Evolutionary conservation across 1,284 basidiomycete species (phyloP), one percentile per base, ranked within the genome.

Genomic region (Spongispora temasekensis): DNA sequence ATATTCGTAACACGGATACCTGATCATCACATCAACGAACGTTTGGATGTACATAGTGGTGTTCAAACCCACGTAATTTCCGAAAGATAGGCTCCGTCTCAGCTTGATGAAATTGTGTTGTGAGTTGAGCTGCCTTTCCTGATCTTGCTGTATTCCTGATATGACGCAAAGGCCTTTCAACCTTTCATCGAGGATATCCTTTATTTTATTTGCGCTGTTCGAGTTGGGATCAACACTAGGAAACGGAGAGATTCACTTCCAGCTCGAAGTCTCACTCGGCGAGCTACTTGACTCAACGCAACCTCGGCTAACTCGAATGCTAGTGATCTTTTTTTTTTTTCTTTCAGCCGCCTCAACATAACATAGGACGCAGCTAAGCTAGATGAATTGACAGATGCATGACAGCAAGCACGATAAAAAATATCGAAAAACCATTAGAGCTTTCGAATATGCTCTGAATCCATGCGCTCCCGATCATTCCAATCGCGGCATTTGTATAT

Each of bases 261-360:
- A 27, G 27, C 12, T 54, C 35, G 15, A 54, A 54, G 12, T 28
- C 13, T 27, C 34, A 4, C 34, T 54, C 15, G 34, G 25, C 34
- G 34, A 54, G 53, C 28, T 54, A n/a, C 53, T 54, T 28, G 53
- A 54, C n/a, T n/a, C n/a, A n/a, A 13, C 53, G 23, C 34, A 21
- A 37, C n/a, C n/a, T n/a, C 27, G 53, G 34, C 35, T 25, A 27
- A 28, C 34, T 37, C 17, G 27, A 40, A 21, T 28, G 53, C 37
- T 10, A 40, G 53, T 40, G 6, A 54, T n/a, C 12, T 10, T 25
- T 12, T 25, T 21, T 40, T n/a, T 9, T n/a, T 23, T 9, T 28
- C 10, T 7, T 35, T 17, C 17, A 35, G 40, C 17, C 25, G 27
- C 32, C 25, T 53, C n/a, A 30, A 19, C 28, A 28, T 15, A 21